phyloP scores from a whole-genome alignment of 73 alveolate genomes.

The Paramecium tetraurelia region DNA sequence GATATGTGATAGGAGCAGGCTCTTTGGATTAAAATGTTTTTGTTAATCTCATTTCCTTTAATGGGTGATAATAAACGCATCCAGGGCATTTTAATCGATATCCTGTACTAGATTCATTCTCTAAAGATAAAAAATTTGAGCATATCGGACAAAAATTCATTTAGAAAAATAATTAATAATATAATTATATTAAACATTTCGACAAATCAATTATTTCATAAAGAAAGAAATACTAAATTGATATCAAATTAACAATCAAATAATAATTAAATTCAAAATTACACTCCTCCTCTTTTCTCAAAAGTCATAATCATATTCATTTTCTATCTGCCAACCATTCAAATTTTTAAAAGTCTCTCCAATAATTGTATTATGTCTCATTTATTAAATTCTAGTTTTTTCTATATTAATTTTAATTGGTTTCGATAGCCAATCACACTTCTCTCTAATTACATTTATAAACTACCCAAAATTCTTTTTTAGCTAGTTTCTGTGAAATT shows the following conservation, averaged over 20 bases:
- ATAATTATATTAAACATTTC: not conserved
- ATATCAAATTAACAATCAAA: not conserved
- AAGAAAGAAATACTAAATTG: no score
- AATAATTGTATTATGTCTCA: not conserved
- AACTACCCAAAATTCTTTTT: not conserved
- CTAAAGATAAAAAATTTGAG: constrained; percentile 2
- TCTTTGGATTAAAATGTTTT: not conserved
- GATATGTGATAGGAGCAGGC: not conserved
- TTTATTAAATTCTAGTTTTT: not conserved
- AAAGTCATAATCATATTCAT: not conserved
- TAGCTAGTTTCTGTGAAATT: not conserved
- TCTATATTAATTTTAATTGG: not conserved
- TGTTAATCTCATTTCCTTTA: not conserved
- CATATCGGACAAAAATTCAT: constrained; percentile 47
- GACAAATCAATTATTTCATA: not conserved
- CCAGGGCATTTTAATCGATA: constrained; percentile 10
- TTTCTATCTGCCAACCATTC: not conserved
- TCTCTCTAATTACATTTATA: not conserved
- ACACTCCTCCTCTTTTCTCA: not conserved
- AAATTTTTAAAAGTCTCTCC: not conserved
- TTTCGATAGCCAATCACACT: not conserved
- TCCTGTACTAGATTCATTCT: not conserved
- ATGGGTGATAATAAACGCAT: constrained; percentile 3
- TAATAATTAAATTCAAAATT: not conserved
- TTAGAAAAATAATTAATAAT: not conserved